Evolutionary conservation across 306 rosid genomes (phyloP).

Genomic region (Prunus kanzakura): DNA sequence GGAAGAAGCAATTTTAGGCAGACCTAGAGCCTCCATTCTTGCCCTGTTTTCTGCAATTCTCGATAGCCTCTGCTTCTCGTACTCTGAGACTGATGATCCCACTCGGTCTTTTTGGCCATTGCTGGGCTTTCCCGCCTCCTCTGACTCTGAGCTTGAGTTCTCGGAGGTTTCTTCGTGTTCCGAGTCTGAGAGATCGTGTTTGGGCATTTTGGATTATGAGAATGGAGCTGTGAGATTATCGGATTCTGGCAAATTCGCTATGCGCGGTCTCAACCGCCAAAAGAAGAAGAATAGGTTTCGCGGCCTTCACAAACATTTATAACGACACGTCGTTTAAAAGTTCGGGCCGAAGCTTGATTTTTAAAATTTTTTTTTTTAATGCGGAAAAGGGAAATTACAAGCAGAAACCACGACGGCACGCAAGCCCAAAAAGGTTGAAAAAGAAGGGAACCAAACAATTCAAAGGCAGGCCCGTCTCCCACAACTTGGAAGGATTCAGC

Average conservation of each 20-base stretch:
- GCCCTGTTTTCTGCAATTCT: slow-evolving; percentile 78
- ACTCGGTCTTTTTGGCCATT: slow-evolving; percentile 2
- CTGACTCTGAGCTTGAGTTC: slow-evolving; percentile 38
- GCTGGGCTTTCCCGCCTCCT: slow-evolving; percentile 16
- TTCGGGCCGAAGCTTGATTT: not conserved
- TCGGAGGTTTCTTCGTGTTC: slow-evolving; percentile 28
- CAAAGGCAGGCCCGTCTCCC: too few relatives aligned
- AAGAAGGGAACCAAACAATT: too few relatives aligned
- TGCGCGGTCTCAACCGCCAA: not conserved
- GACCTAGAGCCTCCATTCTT: slow-evolving; percentile 72
- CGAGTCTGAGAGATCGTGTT: slow-evolving; percentile 28
- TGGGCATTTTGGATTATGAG: slow-evolving; percentile 27
- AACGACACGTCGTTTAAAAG: not conserved
- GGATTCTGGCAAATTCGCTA: not conserved
- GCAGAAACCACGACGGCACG: too few relatives aligned
- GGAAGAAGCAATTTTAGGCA: slow-evolving; percentile 58
- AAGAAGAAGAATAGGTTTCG: not conserved
- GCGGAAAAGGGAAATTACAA: too few relatives aligned
- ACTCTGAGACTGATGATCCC: slow-evolving; percentile 30
- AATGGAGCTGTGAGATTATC: not conserved
- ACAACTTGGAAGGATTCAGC: too few relatives aligned
- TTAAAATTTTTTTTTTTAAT: too few relatives aligned
- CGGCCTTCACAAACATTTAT: too few relatives aligned
- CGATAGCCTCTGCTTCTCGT: slow-evolving; percentile 71
- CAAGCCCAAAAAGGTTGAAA: too few relatives aligned